Percentiles rank a stretch among this genome's conserved stretches.
Evolutionary conservation across 2,329 filamentous ascomycete genomes (phyloP).

Genomic region (Fusarium sp.): DNA sequence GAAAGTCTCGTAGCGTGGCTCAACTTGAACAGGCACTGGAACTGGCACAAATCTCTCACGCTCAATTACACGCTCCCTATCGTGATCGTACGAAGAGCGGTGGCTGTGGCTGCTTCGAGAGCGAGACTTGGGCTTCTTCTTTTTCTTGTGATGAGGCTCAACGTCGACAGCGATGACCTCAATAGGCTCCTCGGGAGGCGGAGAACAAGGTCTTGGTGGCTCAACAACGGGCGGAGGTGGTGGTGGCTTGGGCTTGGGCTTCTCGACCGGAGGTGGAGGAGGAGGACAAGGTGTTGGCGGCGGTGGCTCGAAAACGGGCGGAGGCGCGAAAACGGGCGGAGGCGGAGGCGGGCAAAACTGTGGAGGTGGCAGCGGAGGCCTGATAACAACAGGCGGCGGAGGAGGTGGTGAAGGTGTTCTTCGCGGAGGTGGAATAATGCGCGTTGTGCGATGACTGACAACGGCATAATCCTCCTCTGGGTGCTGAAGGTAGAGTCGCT

Average conservation of each 20-base stretch:
- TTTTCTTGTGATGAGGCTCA: slow-evolving; percentile 45
- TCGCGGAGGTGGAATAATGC: slow-evolving; percentile 49
- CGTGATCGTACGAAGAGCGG: slow-evolving; percentile 44
- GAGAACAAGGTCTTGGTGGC: slow-evolving; percentile 40
- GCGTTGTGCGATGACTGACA: slow-evolving; percentile 53
- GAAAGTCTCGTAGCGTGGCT: slow-evolving; percentile 59
- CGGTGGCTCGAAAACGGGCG: slow-evolving; percentile 21
- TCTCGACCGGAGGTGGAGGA: slow-evolving; percentile 16
- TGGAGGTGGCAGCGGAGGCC: slow-evolving; percentile 37
- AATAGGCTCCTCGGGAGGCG: slow-evolving; percentile 49
- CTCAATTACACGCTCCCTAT: slow-evolving; percentile 64
- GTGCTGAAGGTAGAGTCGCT: slow-evolving; percentile 56
- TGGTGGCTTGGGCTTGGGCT: slow-evolving; percentile 34
- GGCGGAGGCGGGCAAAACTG: slow-evolving; percentile 32
- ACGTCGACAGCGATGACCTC: slow-evolving; percentile 55
- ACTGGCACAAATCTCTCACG: slow-evolving; percentile 61
- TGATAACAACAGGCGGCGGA: slow-evolving; percentile 36
- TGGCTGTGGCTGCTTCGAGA: slow-evolving; percentile 48
- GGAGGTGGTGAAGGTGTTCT: slow-evolving; percentile 45
- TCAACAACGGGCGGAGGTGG: slow-evolving; percentile 37
- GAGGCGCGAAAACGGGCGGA: slow-evolving; percentile 27
- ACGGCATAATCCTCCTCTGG: slow-evolving; percentile 54
- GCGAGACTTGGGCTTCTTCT: slow-evolving; percentile 46
- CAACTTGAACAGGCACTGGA: slow-evolving; percentile 54
- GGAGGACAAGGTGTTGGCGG: slow-evolving; percentile 35